These are phyloP conservation scores for Neoboletus magnificus DNA, from an alignment of 768 basidiomycete species.

Conservation along the genomic window DNA sequence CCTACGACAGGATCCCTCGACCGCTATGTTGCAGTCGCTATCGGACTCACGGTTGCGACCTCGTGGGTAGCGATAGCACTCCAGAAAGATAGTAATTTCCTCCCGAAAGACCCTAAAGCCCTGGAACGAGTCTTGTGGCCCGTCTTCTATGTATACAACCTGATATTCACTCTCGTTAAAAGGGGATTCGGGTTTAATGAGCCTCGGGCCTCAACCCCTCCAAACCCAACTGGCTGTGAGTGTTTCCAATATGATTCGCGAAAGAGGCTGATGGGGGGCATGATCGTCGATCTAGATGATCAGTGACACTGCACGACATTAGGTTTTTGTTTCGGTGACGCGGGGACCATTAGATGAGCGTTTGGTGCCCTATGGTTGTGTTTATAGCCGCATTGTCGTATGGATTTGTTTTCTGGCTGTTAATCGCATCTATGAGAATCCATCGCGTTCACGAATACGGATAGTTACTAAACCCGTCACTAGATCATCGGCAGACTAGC, in stretches of 20 bases:
- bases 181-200: too few relatives aligned
- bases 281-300: neutral
- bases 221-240: constrained; percentile 1
- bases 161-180: neutral
- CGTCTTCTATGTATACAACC: constrained; percentile 5
- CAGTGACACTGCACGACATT: neutral
- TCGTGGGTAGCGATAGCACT: constrained; percentile 56
- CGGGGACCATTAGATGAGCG: neutral
- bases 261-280: neutral
- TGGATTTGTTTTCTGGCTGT: neutral
- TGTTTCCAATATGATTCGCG: neutral
- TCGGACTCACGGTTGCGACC: constrained; percentile 49
- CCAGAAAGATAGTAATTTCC: constrained; percentile 32
- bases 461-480: neutral
- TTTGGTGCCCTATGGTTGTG: neutral
- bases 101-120: neutral
- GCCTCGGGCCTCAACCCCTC: neutral
- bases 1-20: constrained; percentile 26
- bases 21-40: constrained; percentile 39
- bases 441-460: neutral
- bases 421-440: neutral
- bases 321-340: neutral
- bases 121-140: constrained; percentile 22
- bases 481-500: neutral
- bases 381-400: constrained; percentile 2